Evolutionary conservation across 208 protist species (phyloP).

Genomic region (Wallacemonas collosoma): DNA sequence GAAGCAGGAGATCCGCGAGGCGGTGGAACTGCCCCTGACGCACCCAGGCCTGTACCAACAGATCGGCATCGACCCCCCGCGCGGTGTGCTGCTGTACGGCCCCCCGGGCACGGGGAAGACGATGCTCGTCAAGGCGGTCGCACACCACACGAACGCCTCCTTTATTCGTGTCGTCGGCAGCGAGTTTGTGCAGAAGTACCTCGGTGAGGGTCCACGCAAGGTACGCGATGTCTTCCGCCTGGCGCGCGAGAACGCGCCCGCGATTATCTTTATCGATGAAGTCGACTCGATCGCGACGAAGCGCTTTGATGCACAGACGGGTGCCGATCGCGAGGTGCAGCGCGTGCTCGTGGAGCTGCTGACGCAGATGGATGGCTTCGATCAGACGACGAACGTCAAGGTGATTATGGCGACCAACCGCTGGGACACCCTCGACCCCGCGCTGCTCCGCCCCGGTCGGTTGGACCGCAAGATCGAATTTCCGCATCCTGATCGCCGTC

Average conservation of each 20-base stretch:
- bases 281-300: slow-evolving; percentile 99
- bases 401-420: slow-evolving; percentile 99
- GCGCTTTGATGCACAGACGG: slow-evolving; percentile 99
- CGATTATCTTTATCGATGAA: slow-evolving; percentile 99
- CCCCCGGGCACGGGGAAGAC: slow-evolving; percentile 98
- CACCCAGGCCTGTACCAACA: slow-evolving; percentile 99
- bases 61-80: slow-evolving; percentile 99
- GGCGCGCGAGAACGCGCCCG: slow-evolving; percentile 98
- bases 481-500: slow-evolving; percentile 97
- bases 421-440: slow-evolving; percentile 99
- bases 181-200: slow-evolving; percentile 99
- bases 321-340: slow-evolving; percentile 99
- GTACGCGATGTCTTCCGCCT: slow-evolving; percentile 99
- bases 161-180: slow-evolving; percentile 99
- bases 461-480: slow-evolving; percentile 99
- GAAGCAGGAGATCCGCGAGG: slow-evolving; percentile 99
- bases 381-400: slow-evolving; percentile 98
- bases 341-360: slow-evolving; percentile 99
- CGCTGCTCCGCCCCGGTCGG: slow-evolving; percentile 97
- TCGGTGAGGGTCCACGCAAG: slow-evolving; percentile 99
- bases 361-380: slow-evolving; percentile 99
- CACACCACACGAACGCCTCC: slow-evolving; percentile 98
- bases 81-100: slow-evolving; percentile 99
- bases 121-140: slow-evolving; percentile 99
- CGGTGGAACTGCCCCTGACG: slow-evolving; percentile 99